Evolutionary conservation across 768 basidiomycete genomes (phyloP).

Genomic region (Lepiota brunneoincarnata): DNA sequence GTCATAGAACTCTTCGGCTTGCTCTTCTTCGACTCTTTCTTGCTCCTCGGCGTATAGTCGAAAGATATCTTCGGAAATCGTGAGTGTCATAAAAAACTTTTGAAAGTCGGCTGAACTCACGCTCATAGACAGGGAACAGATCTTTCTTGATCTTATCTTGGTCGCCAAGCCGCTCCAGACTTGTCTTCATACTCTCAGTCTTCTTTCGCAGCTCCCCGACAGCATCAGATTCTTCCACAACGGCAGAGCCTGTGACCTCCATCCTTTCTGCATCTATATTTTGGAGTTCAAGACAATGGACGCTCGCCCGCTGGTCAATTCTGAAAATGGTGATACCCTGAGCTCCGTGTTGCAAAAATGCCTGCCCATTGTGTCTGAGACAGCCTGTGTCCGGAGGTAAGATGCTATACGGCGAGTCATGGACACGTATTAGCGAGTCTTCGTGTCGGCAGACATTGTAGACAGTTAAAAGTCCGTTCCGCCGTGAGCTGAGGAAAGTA

Average conservation of each 20-base stretch:
- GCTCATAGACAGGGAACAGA: slow-evolving; percentile 49
- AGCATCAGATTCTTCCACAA: slow-evolving; percentile 37
- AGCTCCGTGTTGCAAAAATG: slow-evolving; percentile 22
- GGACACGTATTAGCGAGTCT: slow-evolving; percentile 41
- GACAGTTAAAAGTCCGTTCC: slow-evolving; percentile 55
- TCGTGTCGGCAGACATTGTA: slow-evolving; percentile 55
- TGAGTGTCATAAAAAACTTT: neutral
- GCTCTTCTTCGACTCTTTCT: slow-evolving; percentile 29
- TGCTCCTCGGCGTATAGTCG: slow-evolving; percentile 21
- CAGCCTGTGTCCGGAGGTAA: slow-evolving; percentile 16
- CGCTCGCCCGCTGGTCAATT: slow-evolving; percentile 44
- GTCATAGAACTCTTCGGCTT: slow-evolving; percentile 41
- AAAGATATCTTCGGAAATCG: slow-evolving; percentile 37
- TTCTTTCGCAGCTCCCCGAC: slow-evolving; percentile 34
- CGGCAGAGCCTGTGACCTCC: slow-evolving; percentile 10
- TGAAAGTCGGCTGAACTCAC: slow-evolving; percentile 33
- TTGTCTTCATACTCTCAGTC: slow-evolving; percentile 23
- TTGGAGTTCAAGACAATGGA: slow-evolving; percentile 41
- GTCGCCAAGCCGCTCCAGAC: slow-evolving; percentile 42
- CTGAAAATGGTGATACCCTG: slow-evolving; percentile 31
- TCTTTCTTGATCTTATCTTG: slow-evolving; percentile 46
- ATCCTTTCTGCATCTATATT: slow-evolving; percentile 13
- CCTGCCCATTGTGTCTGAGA: slow-evolving; percentile 20
- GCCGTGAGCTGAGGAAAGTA: slow-evolving; percentile 59
- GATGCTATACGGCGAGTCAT: slow-evolving; percentile 44